Evolutionary conservation across 768 basidiomycete genomes (phyloP).

Genomic region (Mycena latifolia): DNA sequence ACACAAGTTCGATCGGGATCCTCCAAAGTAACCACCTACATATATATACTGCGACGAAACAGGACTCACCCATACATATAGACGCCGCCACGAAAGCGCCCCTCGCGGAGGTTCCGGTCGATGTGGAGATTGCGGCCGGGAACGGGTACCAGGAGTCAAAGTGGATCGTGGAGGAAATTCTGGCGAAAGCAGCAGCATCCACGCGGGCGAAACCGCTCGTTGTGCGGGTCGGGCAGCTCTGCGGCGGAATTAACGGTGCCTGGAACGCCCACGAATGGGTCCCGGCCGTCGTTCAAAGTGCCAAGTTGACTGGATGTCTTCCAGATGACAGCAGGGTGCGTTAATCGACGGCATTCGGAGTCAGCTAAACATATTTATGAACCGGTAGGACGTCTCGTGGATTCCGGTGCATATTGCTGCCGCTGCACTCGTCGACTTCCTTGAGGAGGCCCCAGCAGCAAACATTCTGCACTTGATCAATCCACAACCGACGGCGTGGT

Average conservation of each 20-base stretch:
- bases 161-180: constrained; percentile 37
- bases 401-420: constrained; percentile 43
- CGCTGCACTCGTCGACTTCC: constrained; percentile 40
- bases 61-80: background rate
- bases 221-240: constrained; percentile 51
- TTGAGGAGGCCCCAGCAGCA: constrained; percentile 9
- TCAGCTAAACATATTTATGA: background rate
- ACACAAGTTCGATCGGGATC: constrained; percentile 49
- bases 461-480: constrained; percentile 40
- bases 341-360: background rate
- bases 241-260: constrained; percentile 45
- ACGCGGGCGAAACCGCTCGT: constrained; percentile 35
- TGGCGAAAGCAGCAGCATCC: constrained; percentile 32
- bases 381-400: constrained; percentile 39
- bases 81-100: background rate
- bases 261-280: constrained; percentile 54
- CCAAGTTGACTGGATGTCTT: constrained; percentile 29
- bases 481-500: constrained; percentile 40
- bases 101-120: constrained; percentile 1
- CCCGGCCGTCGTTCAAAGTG: constrained; percentile 46
- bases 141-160: constrained; percentile 50
- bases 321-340: constrained; percentile 35
- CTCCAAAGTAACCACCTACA: constrained; percentile 26
- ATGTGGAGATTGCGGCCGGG: constrained; percentile 33
- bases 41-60: background rate